Conservation (phyloP, 2,329 filamentous ascomycete genomes). For the Aspergillus sp. region DNA sequence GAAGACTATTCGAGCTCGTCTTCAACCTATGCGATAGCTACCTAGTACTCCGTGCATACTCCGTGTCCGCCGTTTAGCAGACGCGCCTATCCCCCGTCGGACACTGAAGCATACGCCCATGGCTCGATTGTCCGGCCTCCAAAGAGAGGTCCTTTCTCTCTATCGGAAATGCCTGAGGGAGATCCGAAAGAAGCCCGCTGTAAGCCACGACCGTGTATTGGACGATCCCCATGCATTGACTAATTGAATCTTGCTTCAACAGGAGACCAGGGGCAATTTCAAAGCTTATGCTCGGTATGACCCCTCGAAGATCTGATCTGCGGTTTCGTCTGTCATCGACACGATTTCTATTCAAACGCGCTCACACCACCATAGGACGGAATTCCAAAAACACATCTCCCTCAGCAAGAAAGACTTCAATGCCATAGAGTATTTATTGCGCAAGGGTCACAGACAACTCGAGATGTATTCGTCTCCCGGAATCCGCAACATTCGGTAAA, state of each 20-base stretch:
- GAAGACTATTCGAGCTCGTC: too few relatives aligned
- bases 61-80: too few relatives aligned
- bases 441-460: constrained; percentile 78
- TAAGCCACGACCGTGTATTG: constrained; percentile 38
- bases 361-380: constrained; percentile 51
- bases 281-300: constrained; percentile 42
- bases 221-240: background rate
- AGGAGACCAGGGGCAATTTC: constrained; percentile 44
- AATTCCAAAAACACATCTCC: constrained; percentile 70
- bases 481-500: constrained; percentile 68
- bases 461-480: constrained; percentile 77
- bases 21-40: too few relatives aligned
- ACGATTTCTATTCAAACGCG: constrained; percentile 9
- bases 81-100: too few relatives aligned
- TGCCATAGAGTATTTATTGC: constrained; percentile 79
- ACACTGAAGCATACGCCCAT: constrained; percentile 13
- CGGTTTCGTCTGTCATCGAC: background rate
- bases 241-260: background rate
- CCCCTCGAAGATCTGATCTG: constrained; percentile 1
- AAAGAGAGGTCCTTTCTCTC: constrained; percentile 80
- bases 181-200: constrained; percentile 74
- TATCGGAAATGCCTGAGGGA: constrained; percentile 85
- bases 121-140: constrained; percentile 73
- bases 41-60: too few relatives aligned
- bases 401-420: constrained; percentile 82